Conservation (phyloP, 768 basidiomycete species). For the Cystoderma amianthinum region DNA sequence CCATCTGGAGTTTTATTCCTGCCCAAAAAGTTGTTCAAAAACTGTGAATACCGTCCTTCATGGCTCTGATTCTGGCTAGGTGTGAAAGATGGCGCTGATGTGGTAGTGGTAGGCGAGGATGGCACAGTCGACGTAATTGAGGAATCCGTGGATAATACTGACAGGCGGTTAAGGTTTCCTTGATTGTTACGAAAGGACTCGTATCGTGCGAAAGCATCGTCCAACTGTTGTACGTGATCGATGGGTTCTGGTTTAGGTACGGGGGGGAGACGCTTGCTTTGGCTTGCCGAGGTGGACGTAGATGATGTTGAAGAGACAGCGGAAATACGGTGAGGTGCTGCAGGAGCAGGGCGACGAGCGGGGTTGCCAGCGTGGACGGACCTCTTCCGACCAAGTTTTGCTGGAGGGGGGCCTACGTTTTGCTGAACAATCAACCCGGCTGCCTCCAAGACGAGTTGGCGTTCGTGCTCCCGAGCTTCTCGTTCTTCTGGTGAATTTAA, state of each 20-base stretch:
- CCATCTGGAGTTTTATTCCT: conserved; percentile 51
- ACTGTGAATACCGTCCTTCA: conserved; percentile 33
- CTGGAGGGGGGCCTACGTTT: conserved; percentile 47
- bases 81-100: conserved; percentile 10
- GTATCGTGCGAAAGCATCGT: conserved; percentile 89
- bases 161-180: conserved; percentile 43
- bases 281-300: not conserved
- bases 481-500: conserved; percentile 43
- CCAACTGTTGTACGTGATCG: conserved; percentile 41
- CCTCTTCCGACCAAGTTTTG: conserved; percentile 24
- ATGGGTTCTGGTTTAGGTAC: conserved; percentile 10
- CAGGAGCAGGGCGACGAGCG: conserved; percentile 44
- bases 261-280: not conserved
- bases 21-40: conserved; percentile 61
- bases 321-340: conserved; percentile 31
- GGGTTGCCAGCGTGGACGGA: conserved; percentile 18
- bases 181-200: conserved; percentile 69
- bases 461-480: conserved; percentile 63
- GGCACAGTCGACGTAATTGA: conserved; percentile 24
- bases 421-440: conserved; percentile 78
- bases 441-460: conserved; percentile 78
- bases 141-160: conserved; percentile 50
- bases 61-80: conserved; percentile 5
- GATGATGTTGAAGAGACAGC: conserved; percentile 9
- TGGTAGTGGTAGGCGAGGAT: conserved; percentile 34